phyloP scores from a whole-genome alignment of 257 asterid species.

The Verbena officinalis region DNA sequence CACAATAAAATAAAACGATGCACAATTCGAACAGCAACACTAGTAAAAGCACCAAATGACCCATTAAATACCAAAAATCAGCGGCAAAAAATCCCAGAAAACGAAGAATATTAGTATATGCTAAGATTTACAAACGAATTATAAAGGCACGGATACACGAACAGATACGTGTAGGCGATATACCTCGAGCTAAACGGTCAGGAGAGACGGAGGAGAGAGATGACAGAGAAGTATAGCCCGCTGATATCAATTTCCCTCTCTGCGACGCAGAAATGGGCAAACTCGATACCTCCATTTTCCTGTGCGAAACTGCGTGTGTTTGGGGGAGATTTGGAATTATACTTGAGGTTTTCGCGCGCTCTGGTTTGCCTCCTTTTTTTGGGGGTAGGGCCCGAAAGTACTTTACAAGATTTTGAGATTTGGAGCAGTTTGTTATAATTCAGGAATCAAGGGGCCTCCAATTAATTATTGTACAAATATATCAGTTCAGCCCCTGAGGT shows the following conservation, averaged over 20 bases:
- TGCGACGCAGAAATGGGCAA: constrained; percentile 79
- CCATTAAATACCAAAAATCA: too few species aligned
- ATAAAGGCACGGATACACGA: neutral
- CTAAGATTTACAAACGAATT: neutral
- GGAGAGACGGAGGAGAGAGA: constrained; percentile 58
- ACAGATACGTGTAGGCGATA: neutral
- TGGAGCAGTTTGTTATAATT: neutral
- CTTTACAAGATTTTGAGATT: neutral
- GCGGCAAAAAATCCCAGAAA: neutral
- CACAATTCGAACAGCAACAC: neutral
- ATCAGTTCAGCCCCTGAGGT: neutral
- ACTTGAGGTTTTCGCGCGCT: constrained; percentile 34
- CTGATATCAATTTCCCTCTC: constrained; percentile 70
- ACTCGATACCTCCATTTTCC: constrained; percentile 68
- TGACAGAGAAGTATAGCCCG: constrained; percentile 72
- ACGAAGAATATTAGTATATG: neutral
- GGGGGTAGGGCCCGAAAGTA: too few species aligned
- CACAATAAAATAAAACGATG: neutral
- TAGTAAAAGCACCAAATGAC: too few species aligned
- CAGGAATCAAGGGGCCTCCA: neutral
- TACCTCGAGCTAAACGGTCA: constrained; percentile 65
- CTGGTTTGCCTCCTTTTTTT: neutral
- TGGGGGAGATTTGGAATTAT: neutral
- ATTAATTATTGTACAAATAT: neutral
- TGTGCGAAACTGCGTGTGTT: constrained; percentile 21